phyloP scores from a whole-genome alignment of 176 grass and related monocot genomes.

The Dendrocalamus sinicus region DNA sequence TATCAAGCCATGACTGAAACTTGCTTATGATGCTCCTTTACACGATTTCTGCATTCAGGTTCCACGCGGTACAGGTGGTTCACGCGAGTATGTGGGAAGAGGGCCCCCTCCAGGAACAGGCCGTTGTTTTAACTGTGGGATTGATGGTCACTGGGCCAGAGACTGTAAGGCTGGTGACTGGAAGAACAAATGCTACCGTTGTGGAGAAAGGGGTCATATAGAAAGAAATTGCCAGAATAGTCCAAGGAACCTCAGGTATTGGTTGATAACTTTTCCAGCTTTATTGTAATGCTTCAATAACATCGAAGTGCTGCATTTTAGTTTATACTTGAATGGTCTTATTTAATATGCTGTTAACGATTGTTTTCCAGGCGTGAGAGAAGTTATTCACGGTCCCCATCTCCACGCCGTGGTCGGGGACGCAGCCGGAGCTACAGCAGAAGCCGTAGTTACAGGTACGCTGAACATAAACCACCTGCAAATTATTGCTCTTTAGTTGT shows the following conservation, averaged over 20 bases:
- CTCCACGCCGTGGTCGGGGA: conserved; percentile 65
- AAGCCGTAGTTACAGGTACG: conserved; percentile 75
- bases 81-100: conserved; percentile 83
- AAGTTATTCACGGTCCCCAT: conserved; percentile 79
- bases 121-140: conserved; percentile 93
- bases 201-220: conserved; percentile 93
- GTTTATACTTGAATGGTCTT: neutral
- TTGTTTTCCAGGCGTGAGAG: conserved; percentile 57
- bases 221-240: conserved; percentile 99
- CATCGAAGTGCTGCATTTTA: neutral
- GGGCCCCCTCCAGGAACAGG: conserved; percentile 92
- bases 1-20: conserved; percentile 1
- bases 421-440: conserved; percentile 82
- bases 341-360: neutral
- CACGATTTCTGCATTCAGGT: conserved; percentile 36
- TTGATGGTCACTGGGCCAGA: conserved; percentile 98
- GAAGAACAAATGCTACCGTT: conserved; percentile 99
- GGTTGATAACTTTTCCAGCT: neutral
- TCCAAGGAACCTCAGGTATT: conserved; percentile 73
- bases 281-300: neutral
- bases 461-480: neutral
- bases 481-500: neutral
- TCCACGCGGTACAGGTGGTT: conserved; percentile 73
- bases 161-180: conserved; percentile 98
- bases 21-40: neutral